phyloP scores from a whole-genome alignment of 2,329 filamentous ascomycete genomes.

The Cercospora janseana region DNA sequence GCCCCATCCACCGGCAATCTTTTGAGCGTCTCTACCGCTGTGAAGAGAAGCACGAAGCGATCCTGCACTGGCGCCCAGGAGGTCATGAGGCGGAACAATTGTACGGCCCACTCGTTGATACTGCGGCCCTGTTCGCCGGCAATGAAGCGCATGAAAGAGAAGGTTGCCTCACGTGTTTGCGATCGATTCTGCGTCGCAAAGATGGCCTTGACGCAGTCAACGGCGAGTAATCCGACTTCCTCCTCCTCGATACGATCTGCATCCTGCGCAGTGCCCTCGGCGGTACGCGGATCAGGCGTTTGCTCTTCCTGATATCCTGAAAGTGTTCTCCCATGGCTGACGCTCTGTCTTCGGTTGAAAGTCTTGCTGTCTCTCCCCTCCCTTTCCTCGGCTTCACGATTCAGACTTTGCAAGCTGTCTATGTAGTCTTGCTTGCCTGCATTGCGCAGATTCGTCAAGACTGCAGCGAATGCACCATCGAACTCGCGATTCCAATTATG shows the following conservation, averaged over 20 bases:
- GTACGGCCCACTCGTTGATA: conserved; percentile 68
- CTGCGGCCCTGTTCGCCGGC: conserved; percentile 33
- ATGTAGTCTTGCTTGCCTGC: conserved; percentile 66
- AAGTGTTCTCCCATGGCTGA: conserved; percentile 72
- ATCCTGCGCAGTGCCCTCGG: conserved; percentile 79
- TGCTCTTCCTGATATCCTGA: conserved; percentile 50
- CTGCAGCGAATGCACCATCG: conserved; percentile 74
- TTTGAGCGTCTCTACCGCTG: conserved; percentile 72
- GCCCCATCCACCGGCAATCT: conserved; percentile 65
- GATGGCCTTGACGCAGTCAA: conserved; percentile 82
- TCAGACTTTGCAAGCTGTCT: conserved; percentile 63
- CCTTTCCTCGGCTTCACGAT: conserved; percentile 65
- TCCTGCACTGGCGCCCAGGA: conserved; percentile 93
- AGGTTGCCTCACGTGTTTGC: conserved; percentile 76
- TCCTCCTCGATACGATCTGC: conserved; percentile 88
- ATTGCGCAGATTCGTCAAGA: conserved; percentile 82
- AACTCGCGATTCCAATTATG: conserved; percentile 56
- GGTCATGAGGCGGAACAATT: conserved; percentile 74
- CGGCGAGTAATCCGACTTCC: conserved; percentile 77
- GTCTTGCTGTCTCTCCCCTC: conserved; percentile 60
- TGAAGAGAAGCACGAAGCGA: conserved; percentile 84
- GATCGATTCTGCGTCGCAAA: conserved; percentile 78
- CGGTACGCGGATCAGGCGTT: conserved; percentile 63
- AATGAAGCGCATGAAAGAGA: conserved; percentile 72
- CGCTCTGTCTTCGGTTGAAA: conserved; percentile 69